These are phyloP conservation scores for Candida loeiensis DNA, from an alignment of 805 yeast species.

Conservation along the genomic window DNA sequence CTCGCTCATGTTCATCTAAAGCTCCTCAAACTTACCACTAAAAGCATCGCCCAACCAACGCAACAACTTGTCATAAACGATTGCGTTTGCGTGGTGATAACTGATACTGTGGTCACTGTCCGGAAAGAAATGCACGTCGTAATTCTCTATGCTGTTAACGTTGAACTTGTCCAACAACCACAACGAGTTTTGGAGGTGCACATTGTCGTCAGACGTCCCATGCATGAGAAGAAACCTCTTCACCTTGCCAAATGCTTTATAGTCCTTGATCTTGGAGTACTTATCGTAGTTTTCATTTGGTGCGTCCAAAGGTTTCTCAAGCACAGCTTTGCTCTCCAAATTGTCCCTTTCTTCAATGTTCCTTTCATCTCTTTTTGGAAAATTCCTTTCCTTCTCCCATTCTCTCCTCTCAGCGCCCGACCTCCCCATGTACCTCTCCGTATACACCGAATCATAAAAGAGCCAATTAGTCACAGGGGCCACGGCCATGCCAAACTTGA, in stretches of 20 bases:
- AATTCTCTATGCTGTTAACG: slow-evolving; percentile 57
- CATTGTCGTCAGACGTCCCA: slow-evolving; percentile 97
- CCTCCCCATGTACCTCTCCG: slow-evolving; percentile 86
- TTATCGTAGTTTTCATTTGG: slow-evolving; percentile 63
- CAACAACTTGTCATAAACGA: slow-evolving; percentile 68
- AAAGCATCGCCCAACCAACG: slow-evolving; percentile 68
- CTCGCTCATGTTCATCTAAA: background rate
- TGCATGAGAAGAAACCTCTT: slow-evolving; percentile 84
- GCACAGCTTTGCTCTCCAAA: slow-evolving; percentile 42
- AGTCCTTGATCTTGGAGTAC: slow-evolving; percentile 52
- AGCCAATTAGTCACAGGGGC: slow-evolving; percentile 98
- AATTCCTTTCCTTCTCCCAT: background rate
- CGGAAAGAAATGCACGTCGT: slow-evolving; percentile 85
- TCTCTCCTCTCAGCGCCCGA: background rate
- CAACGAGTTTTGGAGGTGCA: slow-evolving; percentile 87
- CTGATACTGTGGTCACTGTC: slow-evolving; percentile 86
- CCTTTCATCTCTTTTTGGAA: background rate
- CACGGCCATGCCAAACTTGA: slow-evolving; percentile 89
- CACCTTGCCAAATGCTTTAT: slow-evolving; percentile 48
- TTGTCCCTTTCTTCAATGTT: no score
- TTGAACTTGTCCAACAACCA: slow-evolving; percentile 74
- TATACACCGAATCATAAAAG: slow-evolving; percentile 86
- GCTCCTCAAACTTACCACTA: slow-evolving; percentile 36
- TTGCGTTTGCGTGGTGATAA: slow-evolving; percentile 72
- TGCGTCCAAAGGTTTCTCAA: slow-evolving; percentile 24